Conservation (phyloP, 257 asterid species). For the Linaria vulgaris region DNA sequence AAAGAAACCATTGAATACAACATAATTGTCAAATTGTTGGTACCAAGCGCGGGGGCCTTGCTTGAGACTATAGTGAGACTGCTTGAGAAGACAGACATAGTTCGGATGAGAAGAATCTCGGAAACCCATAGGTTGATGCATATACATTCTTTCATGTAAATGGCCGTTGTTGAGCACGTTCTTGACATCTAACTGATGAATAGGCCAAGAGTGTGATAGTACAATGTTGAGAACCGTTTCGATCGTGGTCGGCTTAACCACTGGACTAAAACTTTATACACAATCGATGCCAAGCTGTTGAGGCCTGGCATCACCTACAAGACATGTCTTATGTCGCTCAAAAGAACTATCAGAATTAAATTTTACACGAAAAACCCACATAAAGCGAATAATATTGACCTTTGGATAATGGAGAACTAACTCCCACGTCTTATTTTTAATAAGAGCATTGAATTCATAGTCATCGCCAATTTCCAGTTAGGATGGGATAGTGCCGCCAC, state of each 20-base stretch:
- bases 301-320: too few relatives aligned
- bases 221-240: not conserved
- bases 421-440: too few relatives aligned
- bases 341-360: too few relatives aligned
- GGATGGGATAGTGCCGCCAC: too few relatives aligned
- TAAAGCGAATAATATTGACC: not conserved
- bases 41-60: conserved; percentile 9
- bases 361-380: not conserved
- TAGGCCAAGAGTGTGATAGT: not conserved
- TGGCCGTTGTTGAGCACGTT: not conserved
- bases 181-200: too few relatives aligned
- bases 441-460: too few relatives aligned
- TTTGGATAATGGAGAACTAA: too few relatives aligned
- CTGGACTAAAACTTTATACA: too few relatives aligned
- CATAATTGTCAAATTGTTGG: not conserved
- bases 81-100: not conserved
- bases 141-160: conserved; percentile 1
- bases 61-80: not conserved
- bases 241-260: too few relatives aligned
- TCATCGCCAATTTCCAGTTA: not conserved
- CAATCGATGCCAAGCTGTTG: too few relatives aligned
- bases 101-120: not conserved
- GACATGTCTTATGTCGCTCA: too few relatives aligned
- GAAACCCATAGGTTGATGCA: conserved; percentile 5
- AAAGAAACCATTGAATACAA: not conserved